Evolutionary conservation across 208 protist species (phyloP).

Genomic region (Leishmania gerbilli): DNA sequence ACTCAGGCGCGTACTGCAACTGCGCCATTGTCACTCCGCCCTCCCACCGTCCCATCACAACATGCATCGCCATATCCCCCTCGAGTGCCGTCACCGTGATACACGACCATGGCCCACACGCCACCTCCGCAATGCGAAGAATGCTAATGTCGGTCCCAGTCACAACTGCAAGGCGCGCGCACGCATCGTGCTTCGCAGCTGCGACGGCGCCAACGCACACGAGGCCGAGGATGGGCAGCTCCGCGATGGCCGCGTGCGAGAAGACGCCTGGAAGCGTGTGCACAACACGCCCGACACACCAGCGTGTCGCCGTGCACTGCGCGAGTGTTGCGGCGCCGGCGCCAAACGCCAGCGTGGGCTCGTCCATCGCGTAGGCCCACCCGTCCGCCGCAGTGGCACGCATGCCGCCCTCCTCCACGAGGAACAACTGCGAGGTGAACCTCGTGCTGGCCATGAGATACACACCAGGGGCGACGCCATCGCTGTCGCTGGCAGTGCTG

Average conservation of each 20-base stretch:
- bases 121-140: background rate
- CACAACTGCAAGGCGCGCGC: constrained; percentile 3
- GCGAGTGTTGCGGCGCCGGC: constrained; percentile 11
- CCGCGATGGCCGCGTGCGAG: constrained; percentile 25
- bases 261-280: constrained; percentile 12
- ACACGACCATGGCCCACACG: background rate
- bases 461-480: constrained; percentile 9
- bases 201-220: constrained; percentile 23
- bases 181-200: background rate
- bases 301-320: constrained; percentile 33
- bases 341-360: constrained; percentile 27
- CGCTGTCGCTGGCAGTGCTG: background rate
- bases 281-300: constrained; percentile 4
- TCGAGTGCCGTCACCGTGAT: background rate
- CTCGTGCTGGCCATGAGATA: constrained; percentile 30
- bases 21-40: constrained; percentile 18
- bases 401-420: constrained; percentile 10
- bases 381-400: constrained; percentile 4
- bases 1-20: background rate
- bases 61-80: constrained; percentile 2
- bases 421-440: constrained; percentile 24
- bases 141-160: background rate
- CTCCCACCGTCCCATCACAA: constrained; percentile 32
- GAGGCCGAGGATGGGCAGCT: constrained; percentile 24
- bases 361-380: constrained; percentile 22